These are phyloP conservation scores for Rutstroemia sydowiana DNA, from an alignment of 2,329 filamentous ascomycete species.

Conservation along the genomic window DNA sequence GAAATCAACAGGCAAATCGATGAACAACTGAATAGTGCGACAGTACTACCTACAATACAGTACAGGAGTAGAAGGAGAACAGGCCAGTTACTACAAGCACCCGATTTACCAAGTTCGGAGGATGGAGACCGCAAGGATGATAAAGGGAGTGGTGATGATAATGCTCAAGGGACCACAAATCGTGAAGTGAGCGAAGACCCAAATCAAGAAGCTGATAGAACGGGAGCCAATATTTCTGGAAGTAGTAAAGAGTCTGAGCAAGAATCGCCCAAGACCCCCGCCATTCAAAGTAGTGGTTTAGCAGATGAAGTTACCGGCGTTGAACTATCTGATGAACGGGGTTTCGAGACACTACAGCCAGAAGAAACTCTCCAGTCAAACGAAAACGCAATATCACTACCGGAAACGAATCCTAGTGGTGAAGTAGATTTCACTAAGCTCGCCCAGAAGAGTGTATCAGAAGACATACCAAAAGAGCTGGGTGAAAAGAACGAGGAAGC, in stretches of 20 bases:
- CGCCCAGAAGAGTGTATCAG: background rate
- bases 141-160: background rate
- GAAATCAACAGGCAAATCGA: slow-evolving; percentile 26
- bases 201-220: background rate
- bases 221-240: background rate
- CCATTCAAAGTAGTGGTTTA: background rate
- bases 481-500: background rate
- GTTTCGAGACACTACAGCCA: too few relatives aligned
- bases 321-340: too few relatives aligned
- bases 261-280: background rate
- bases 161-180: background rate
- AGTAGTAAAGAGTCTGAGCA: background rate
- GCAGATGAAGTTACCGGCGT: background rate
- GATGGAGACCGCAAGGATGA: background rate
- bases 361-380: too few relatives aligned
- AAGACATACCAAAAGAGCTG: background rate
- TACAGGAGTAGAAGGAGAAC: slow-evolving; percentile 21
- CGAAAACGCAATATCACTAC: background rate
- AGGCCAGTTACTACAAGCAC: background rate
- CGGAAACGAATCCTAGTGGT: background rate
- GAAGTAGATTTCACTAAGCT: too few relatives aligned
- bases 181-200: background rate
- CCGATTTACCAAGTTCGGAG: background rate
- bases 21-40: slow-evolving; percentile 19
- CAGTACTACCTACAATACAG: slow-evolving; percentile 20